These are phyloP conservation scores for Hyphopichia fennica DNA, from an alignment of 1,139 yeast genomes.

Conservation along the genomic window DNA sequence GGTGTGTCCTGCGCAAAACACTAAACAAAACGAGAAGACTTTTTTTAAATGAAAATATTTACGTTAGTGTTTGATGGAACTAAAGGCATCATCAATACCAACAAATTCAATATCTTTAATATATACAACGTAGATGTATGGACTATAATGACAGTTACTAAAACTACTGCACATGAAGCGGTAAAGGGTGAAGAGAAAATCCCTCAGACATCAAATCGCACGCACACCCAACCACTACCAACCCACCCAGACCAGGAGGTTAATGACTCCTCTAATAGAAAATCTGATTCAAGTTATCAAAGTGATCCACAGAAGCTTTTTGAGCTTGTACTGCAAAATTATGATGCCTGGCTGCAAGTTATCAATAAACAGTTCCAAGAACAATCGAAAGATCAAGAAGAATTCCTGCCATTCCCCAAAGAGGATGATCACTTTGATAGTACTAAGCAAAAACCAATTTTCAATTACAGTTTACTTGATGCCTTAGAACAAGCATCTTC, in stretches of 20 bases:
- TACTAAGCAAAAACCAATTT: slow-evolving; percentile 19
- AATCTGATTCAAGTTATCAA: background rate
- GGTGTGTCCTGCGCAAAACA: background rate
- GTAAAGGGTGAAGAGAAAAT: too few relatives aligned
- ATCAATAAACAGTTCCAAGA: slow-evolving; percentile 27
- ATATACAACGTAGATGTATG: too few relatives aligned
- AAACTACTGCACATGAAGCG: too few relatives aligned
- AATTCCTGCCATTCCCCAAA: slow-evolving; percentile 33
- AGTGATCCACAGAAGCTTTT: slow-evolving; percentile 27
- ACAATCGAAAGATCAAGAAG: slow-evolving; percentile 24
- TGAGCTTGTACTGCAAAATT: slow-evolving; percentile 38
- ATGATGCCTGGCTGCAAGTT: slow-evolving; percentile 40
- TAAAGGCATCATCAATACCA: too few relatives aligned
- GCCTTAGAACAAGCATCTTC: slow-evolving; percentile 23
- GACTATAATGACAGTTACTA: too few relatives aligned
- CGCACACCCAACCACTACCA: too few relatives aligned
- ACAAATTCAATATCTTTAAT: too few relatives aligned
- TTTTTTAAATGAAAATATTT: background rate
- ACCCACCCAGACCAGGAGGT: too few relatives aligned
- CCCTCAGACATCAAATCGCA: too few relatives aligned
- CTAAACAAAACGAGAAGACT: background rate
- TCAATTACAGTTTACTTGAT: slow-evolving; percentile 32
- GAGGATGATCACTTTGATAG: slow-evolving; percentile 14
- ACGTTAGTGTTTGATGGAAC: too few relatives aligned
- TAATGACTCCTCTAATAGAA: too few relatives aligned